Percentiles rank a stretch among this genome's conserved stretches.
Evolutionary conservation across 495 filamentous ascomycete genomes (phyloP).

Genomic region (Durotheca rogersii): DNA sequence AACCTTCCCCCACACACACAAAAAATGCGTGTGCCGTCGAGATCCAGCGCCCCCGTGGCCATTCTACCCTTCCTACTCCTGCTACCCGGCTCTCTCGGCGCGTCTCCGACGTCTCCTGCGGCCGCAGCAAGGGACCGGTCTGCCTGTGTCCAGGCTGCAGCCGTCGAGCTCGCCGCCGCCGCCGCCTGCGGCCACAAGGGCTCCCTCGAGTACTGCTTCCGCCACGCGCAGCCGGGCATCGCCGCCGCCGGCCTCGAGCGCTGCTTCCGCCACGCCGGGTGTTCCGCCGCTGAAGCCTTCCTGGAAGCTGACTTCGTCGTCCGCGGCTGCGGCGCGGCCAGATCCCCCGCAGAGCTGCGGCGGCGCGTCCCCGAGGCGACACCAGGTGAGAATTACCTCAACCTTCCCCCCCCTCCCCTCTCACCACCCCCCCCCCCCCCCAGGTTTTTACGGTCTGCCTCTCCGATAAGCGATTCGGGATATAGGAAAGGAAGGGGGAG

Average conservation of each 20-base stretch:
- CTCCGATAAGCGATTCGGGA: no score
- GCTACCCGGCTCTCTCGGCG: not conserved
- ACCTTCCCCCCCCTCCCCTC: no score
- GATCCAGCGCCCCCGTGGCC: no score
- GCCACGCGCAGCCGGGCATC: constrained; percentile 13
- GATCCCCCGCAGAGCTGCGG: constrained; percentile 33
- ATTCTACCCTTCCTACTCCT: not conserved
- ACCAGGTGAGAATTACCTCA: constrained; percentile 12
- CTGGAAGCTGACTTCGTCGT: constrained; percentile 39
- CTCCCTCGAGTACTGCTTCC: constrained; percentile 41
- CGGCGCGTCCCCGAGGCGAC: constrained; percentile 27
- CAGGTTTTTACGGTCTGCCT: no score
- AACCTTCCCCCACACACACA: no score
- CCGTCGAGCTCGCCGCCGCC: constrained; percentile 11
- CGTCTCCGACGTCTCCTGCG: no score
- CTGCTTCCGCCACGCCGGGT: constrained; percentile 44
- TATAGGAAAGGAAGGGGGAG: no score
- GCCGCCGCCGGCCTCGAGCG: constrained; percentile 33
- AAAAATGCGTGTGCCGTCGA: not conserved
- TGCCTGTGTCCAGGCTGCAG: not conserved
- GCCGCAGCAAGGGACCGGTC: not conserved
- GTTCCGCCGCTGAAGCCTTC: constrained; percentile 38
- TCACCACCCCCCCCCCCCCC: no score
- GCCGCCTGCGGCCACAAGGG: constrained; percentile 42
- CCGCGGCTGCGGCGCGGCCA: constrained; percentile 30